Percentiles rank a stretch among this genome's conserved stretches.
Evolutionary conservation across 2,329 filamentous ascomycete species (phyloP).

Genomic region (Saccharata proteae): DNA sequence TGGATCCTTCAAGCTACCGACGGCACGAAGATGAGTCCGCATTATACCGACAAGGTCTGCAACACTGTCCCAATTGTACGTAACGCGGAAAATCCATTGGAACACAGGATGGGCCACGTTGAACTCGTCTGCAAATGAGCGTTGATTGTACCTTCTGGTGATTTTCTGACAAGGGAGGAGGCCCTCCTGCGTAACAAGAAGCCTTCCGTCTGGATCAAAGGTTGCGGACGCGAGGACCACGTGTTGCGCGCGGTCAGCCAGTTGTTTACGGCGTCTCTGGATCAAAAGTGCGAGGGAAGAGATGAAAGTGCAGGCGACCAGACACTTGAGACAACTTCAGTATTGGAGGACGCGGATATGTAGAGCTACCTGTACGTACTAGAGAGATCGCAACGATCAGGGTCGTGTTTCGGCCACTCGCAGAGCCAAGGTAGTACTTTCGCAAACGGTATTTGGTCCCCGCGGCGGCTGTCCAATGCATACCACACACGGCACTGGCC

Average conservation of each 20-base stretch:
- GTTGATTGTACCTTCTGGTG: constrained; percentile 42
- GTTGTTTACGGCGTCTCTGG: constrained; percentile 21
- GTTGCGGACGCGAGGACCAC: constrained; percentile 47
- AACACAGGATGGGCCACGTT: constrained; percentile 67
- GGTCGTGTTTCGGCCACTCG: constrained; percentile 45
- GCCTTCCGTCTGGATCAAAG: constrained; percentile 53
- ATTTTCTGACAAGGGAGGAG: constrained; percentile 62
- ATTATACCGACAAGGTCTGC: constrained; percentile 58
- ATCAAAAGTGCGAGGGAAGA: constrained; percentile 22
- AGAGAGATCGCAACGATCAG: constrained; percentile 62
- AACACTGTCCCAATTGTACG: constrained; percentile 63
- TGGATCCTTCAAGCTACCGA: constrained; percentile 26
- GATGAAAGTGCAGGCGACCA: constrained; percentile 22
- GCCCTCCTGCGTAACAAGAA: constrained; percentile 60
- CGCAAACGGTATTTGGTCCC: constrained; percentile 57
- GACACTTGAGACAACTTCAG: no score
- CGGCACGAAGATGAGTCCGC: constrained; percentile 52
- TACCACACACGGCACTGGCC: constrained; percentile 64
- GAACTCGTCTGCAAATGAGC: constrained; percentile 61
- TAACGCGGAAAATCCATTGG: constrained; percentile 76
- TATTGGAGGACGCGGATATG: background rate
- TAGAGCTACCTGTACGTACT: constrained; percentile 40
- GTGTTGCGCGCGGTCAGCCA: constrained; percentile 38
- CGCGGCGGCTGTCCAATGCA: constrained; percentile 73
- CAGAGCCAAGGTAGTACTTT: constrained; percentile 27